Percentiles rank a stretch among this genome's conserved stretches.
Evolutionary conservation across 495 filamentous ascomycete genomes (phyloP).

Genomic region (Aspergillus nanangensis): DNA sequence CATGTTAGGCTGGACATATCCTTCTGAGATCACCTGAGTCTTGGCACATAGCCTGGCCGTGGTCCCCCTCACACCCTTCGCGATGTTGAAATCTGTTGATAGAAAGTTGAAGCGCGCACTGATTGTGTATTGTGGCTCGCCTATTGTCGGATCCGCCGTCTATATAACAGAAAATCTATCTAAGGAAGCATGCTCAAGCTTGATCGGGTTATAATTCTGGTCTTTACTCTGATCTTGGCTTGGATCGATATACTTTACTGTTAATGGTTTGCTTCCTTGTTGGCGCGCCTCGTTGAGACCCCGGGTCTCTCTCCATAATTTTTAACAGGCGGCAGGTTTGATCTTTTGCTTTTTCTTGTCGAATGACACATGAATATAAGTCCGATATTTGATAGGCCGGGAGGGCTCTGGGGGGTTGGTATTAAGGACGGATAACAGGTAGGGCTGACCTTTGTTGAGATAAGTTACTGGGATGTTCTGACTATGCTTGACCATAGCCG

Average conservation of each 20-base stretch:
- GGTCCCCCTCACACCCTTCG: conserved; percentile 93
- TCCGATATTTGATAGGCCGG: conserved; percentile 61
- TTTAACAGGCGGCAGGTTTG: conserved; percentile 81
- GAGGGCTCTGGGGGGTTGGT: conserved; percentile 40
- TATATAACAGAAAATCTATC: conserved; percentile 89
- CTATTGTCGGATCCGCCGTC: conserved; percentile 60
- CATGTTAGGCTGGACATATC: conserved; percentile 28
- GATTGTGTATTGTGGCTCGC: conserved; percentile 65
- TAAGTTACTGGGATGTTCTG: conserved; percentile 91
- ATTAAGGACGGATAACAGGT: conserved; percentile 74
- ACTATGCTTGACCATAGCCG: conserved; percentile 81
- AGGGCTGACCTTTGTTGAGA: conserved; percentile 94
- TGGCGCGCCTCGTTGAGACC: conserved; percentile 88
- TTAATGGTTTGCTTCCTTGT: conserved; percentile 77
- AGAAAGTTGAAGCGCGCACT: conserved; percentile 93
- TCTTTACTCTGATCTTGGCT: conserved; percentile 58
- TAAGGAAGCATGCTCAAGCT: conserved; percentile 77
- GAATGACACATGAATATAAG: conserved; percentile 84
- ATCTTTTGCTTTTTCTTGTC: conserved; percentile 85
- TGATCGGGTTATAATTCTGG: conserved; percentile 64
- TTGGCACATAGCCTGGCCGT: conserved; percentile 87
- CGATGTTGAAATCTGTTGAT: conserved; percentile 95
- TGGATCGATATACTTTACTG: conserved; percentile 85
- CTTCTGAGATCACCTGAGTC: conserved; percentile 56
- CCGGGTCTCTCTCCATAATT: conserved; percentile 90